These are phyloP conservation scores for Tieghemostelium lacteum DNA, from an alignment of 78 protist genomes.

Conservation along the genomic window DNA sequence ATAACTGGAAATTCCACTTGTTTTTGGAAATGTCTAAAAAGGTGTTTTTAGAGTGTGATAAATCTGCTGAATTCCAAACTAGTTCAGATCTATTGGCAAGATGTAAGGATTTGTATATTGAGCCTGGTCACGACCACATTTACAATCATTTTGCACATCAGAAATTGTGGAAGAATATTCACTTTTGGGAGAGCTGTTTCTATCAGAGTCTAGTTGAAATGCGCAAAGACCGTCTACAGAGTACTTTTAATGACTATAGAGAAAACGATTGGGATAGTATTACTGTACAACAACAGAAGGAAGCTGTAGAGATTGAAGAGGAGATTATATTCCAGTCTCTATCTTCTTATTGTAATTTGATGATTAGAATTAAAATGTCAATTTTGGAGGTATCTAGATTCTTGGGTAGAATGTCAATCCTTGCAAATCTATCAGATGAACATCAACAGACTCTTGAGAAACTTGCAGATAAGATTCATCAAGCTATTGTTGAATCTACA, in stretches of 20 bases:
- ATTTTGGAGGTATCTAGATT: slow-evolving; percentile 9
- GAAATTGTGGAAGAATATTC: slow-evolving; percentile 53
- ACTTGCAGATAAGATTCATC: slow-evolving; percentile 4
- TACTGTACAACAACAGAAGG: not conserved
- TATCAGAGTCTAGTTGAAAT: slow-evolving; percentile 10
- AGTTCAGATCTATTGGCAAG: slow-evolving; percentile 8
- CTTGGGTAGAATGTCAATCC: slow-evolving; percentile 22
- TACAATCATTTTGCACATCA: slow-evolving; percentile 19
- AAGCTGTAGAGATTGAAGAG: slow-evolving; percentile 25
- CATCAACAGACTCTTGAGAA: slow-evolving; percentile 11
- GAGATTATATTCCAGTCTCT: slow-evolving; percentile 29
- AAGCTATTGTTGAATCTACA: slow-evolving; percentile 8
- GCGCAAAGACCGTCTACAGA: slow-evolving; percentile 25
- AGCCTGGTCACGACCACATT: slow-evolving; percentile 25
- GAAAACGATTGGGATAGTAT: not conserved
- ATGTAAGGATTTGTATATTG: slow-evolving; percentile 28
- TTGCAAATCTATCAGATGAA: slow-evolving; percentile 34
- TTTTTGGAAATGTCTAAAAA: slow-evolving; percentile 35
- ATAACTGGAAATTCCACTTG: slow-evolving; percentile 34
- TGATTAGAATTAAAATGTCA: slow-evolving; percentile 43
- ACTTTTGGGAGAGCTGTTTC: slow-evolving; percentile 77
- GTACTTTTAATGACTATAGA: not conserved
- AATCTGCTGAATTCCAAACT: slow-evolving; percentile 58
- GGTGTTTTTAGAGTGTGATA: slow-evolving; percentile 47
- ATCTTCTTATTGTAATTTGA: slow-evolving; percentile 7